Evolutionary conservation across 106 monocot species (phyloP), one percentile per base, ranked within the genome.

Genomic region (Allium cepa): DNA sequence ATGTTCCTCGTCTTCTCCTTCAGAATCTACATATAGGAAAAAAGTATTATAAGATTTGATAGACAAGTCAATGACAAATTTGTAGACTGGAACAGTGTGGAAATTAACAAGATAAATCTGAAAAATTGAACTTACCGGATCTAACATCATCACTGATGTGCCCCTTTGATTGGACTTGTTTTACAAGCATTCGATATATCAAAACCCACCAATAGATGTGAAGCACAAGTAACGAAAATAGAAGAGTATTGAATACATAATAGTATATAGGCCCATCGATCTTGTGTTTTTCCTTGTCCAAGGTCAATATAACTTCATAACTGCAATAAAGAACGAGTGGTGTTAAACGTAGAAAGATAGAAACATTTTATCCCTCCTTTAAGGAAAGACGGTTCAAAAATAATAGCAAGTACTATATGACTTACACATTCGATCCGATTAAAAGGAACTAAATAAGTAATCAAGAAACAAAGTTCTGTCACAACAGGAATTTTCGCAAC

Each of bases 191-290:
- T 62, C 97, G 84, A 62, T 66, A 92, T 10, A 92, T 97, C 58
- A 92, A 78, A 10, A 90, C 86, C 92, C 88, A 87, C 97, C 97
- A 97, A 75, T 92, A 84, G 22, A 83, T 72, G 63, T 83, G 83
- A 62, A 84, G 64, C 27, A 87, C 77, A 70, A 83, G 69, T 59
- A 82, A 53, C 11, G 72, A 64, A 55, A 82, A 68, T 59, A 81
- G 62, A 47, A 87, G 75, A 9, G 73, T 76, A 72, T 91, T 91
- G 81, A 91, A 91, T 8, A 84, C 78, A 66, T 87, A 91, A 69
- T 91, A 84, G 50, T 82, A 90, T 69, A 85, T 78, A 60, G 89
- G 82, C 50, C 89, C 89, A 78, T 90, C 82, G 64, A 71, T 17
- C 62, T 79, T 81, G 75, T 85, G 80, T 69, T 90, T 90, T 17